Conservation (phyloP, 1,284 basidiomycete genomes). For the Ustilago hordei region DNA sequence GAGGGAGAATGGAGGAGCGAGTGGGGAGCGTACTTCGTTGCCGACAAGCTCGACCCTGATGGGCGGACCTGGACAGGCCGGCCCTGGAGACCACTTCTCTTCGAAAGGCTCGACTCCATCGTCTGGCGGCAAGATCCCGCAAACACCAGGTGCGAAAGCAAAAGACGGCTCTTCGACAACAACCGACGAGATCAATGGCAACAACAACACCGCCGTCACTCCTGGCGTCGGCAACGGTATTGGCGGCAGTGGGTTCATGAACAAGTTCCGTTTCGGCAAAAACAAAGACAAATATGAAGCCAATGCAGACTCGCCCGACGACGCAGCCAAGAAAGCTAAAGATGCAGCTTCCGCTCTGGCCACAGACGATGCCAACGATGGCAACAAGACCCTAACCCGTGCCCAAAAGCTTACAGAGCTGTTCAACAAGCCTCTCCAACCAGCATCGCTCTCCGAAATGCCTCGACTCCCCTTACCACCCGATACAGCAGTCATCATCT, state of each 20-base stretch:
- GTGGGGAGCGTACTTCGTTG: constrained; percentile 21
- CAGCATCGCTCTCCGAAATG: constrained; percentile 79
- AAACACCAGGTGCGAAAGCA: constrained; percentile 18
- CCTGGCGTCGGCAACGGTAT: constrained; percentile 15
- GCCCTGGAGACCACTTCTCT: constrained; percentile 52
- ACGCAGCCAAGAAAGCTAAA: constrained; percentile 20
- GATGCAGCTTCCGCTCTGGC: constrained; percentile 14
- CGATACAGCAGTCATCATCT: constrained; percentile 80
- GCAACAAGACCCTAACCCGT: constrained; percentile 22
- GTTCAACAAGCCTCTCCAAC: constrained; percentile 77
- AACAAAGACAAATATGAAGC: constrained; percentile 45
- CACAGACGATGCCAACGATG: constrained; percentile 7
- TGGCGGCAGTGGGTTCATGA: constrained; percentile 50
- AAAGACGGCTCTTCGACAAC: constrained; percentile 25
- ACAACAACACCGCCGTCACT: constrained; percentile 15
- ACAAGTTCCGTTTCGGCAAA: constrained; percentile 52
- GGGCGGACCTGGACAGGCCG: constrained; percentile 4
- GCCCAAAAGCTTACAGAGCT: constrained; percentile 74
- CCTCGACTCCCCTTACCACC: constrained; percentile 78
- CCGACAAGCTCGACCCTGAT: constrained; percentile 31
- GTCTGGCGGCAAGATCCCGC: constrained; percentile 4
- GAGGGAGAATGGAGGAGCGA: constrained; percentile 8
- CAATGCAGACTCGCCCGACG: constrained; percentile 23
- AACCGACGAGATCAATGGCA: constrained; percentile 32
- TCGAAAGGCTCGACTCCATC: constrained; percentile 19